Evolutionary conservation across 176 grass and related monocot species (phyloP), one percentile per base, ranked within the genome.

Genomic region (Ampelocalamus luodianensis): DNA sequence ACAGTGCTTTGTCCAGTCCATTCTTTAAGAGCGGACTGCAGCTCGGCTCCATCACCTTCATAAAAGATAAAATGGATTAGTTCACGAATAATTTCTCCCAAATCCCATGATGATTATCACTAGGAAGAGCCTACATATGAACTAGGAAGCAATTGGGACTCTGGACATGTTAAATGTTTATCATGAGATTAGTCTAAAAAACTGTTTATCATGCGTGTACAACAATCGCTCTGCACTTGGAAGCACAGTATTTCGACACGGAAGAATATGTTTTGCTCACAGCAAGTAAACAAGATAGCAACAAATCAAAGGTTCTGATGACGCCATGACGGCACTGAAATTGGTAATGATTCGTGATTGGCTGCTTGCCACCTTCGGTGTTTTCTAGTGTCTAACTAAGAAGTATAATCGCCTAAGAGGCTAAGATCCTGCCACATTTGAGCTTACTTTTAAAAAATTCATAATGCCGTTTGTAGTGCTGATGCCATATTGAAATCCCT

Each of bases 1-100:
- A 95, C 88, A 65, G 89, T 95, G 14, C 85, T 93, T 59, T 95
- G 95, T 26, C 87, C 89, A 40, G 95, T 98, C 95, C 90, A 95
- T 69, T 98, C 85, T 42, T 75, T 78, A 40, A 98, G 86, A 20
- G 93, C 95, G 4, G 80, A 77, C 63, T 98, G 93, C 67, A 91
- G 67, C 39, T 88, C 93, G 62, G 89, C 4, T 56, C 95, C 95
- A 87, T 98, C 95, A 80, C 89, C 95, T 98, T 78, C 61, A 90
- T 42, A 65, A 1, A 79, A 60, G 34, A 90, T 48, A 65, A 5
- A 68, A 66, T 1, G 65, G 13, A 43, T 64, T 10, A 24, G 15
- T 46, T 89, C 26, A 79, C 14, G 39, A 68, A 67, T 20, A 17
- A 9, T 37, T 76, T 48, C 12, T 55, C 17, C 37, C 1, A 39